These are phyloP conservation scores for Lentinula boryana DNA, from an alignment of 768 basidiomycete species.

Conservation along the genomic window DNA sequence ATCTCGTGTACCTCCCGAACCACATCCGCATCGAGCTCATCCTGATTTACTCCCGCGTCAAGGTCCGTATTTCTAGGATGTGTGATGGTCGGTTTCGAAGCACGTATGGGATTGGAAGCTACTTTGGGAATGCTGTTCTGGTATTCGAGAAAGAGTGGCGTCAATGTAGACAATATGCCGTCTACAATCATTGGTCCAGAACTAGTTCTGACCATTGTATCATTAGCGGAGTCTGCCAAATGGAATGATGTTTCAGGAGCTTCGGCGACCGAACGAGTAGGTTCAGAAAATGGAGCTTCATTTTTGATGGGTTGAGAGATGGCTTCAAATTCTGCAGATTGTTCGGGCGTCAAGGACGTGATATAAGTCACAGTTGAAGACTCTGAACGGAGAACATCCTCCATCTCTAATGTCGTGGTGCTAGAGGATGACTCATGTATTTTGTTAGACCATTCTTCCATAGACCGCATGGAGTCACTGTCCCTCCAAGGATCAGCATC, in stretches of 20 bases:
- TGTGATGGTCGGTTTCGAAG: constrained; percentile 4
- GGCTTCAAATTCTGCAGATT: neutral
- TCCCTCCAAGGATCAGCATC: neutral
- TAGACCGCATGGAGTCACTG: neutral
- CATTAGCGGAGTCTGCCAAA: neutral
- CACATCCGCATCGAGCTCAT: constrained; percentile 23
- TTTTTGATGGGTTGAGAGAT: neutral
- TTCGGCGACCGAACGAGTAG: neutral
- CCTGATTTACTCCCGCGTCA: neutral
- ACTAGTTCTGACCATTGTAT: neutral
- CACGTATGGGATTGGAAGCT: constrained; percentile 27
- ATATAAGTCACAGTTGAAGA: neutral
- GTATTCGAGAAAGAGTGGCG: constrained; percentile 45
- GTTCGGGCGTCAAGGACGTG: neutral
- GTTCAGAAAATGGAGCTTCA: neutral
- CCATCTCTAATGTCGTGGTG: neutral
- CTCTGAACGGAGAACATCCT: neutral
- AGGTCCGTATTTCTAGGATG: constrained; percentile 4
- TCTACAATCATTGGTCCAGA: neutral
- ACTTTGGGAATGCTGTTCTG: constrained; percentile 40
- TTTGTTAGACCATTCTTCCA: neutral
- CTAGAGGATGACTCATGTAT: neutral
- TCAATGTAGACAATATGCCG: constrained; percentile 27
- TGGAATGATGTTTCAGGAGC: neutral
- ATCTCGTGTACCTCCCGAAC: constrained; percentile 38